Evolutionary conservation across 2,329 filamentous ascomycete genomes (phyloP).

Genomic region (Diaporthe ilicicola): DNA sequence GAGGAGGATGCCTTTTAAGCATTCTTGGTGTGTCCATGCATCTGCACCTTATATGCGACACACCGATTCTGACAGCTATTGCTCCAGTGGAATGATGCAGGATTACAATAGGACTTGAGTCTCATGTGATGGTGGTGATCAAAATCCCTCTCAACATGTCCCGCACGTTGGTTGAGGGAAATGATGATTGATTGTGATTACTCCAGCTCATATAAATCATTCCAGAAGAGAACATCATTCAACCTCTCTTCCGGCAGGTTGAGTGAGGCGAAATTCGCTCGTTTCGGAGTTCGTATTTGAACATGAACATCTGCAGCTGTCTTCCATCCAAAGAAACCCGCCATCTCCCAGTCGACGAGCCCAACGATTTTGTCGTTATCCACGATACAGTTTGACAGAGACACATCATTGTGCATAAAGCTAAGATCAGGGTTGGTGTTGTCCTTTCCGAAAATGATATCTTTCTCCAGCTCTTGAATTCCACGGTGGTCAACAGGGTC

Average conservation of each 20-base stretch:
- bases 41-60: no score
- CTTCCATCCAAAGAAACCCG: conserved; percentile 46
- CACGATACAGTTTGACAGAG: not conserved
- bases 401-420: not conserved
- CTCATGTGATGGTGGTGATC: no score
- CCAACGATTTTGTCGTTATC: conserved; percentile 45
- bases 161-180: no score
- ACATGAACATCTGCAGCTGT: conserved; percentile 41
- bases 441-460: not conserved
- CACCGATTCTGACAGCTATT: no score
- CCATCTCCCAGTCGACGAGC: conserved; percentile 53
- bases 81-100: no score
- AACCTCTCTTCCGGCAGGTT: not conserved
- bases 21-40: no score
- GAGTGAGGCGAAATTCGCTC: not conserved
- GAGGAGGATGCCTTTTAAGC: no score
- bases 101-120: no score
- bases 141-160: no score
- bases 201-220: no score
- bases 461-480: not conserved
- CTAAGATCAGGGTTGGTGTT: not conserved
- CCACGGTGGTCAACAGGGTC: not conserved
- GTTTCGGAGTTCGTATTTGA: not conserved
- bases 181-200: no score
- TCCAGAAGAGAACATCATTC: not conserved